Evolutionary conservation across 768 basidiomycete species (phyloP), one percentile per base, ranked within the genome.

Genomic region (Auricularia auricula-judae): DNA sequence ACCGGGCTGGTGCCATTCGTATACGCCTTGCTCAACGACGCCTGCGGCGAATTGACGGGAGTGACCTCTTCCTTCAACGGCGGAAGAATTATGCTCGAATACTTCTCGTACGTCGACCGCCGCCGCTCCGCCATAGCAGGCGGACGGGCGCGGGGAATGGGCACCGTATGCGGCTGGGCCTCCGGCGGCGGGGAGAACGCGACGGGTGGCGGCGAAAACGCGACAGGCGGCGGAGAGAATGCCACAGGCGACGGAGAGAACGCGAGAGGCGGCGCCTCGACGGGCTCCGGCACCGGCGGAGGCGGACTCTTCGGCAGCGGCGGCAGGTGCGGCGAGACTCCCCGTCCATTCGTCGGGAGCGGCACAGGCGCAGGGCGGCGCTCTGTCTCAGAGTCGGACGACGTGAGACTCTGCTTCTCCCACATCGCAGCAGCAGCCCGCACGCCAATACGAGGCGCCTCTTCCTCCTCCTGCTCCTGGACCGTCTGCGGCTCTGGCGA

Each of bases 51-150:
- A 3, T 35, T 59, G 12, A 72, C 74, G 11, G 86, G 86, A 1
- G 87, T 87, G 60, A 76, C 78, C 71, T 86, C 90, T 73, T 91
- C 90, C 64, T 80, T 77, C 65, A 91, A 72, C 4, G 88, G 77
- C 29, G 89, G 88, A 70, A 90, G 74, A 35, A 78, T 76, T 43
- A 86, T 78, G 0, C 81, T 78, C 7, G 87, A 83, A 67, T 87
- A 87, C 69, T 79, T 83, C 65, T 89, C 88, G 68, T 83, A 84
- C 67, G 80, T 88, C 39, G 87, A 85, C 71, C 81, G 84, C 62
- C 85, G 81, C 69, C 80, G 84, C 69, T 91, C 87, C 35, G 72
- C 66, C 36, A 76, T 76, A 3, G 71, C 66, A 34, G 74, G 70
- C 4, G 47, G 56, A 23, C 56, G 56, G 8, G 56, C 34, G 23